A percentile compares a stretch with the other conserved stretches of the same genome.
Conservation (phyloP, 306 rosid genomes). For the Corylus heterophylla region DNA sequence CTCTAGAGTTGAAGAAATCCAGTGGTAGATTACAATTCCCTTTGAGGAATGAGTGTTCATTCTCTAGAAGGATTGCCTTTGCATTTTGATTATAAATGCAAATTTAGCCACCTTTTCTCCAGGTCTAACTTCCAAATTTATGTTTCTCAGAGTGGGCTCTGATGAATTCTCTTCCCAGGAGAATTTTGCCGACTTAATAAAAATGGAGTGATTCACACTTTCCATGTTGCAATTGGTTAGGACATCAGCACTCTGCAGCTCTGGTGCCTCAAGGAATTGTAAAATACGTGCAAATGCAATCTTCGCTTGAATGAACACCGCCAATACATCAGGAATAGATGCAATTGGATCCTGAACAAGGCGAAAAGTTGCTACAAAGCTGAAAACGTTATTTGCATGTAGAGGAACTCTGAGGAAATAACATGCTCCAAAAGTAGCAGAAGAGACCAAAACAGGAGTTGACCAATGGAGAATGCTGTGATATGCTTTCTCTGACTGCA, state of each 20-base stretch:
- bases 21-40: background rate
- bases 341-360: constrained; percentile 75
- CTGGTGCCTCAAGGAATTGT: constrained; percentile 66
- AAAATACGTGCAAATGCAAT: constrained; percentile 63
- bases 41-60: background rate
- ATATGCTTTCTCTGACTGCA: constrained; percentile 48
- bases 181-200: constrained; percentile 52
- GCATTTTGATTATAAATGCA: too few species aligned
- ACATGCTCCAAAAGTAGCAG: constrained; percentile 69
- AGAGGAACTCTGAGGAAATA: constrained; percentile 62
- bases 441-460: constrained; percentile 63
- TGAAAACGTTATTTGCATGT: constrained; percentile 78
- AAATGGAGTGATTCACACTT: constrained; percentile 32
- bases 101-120: constrained; percentile 19
- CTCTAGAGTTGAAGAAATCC: too few species aligned
- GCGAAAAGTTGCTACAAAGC: constrained; percentile 69
- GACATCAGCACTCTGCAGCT: constrained; percentile 42
- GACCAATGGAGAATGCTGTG: constrained; percentile 57
- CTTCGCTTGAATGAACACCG: constrained; percentile 67
- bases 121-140: constrained; percentile 47
- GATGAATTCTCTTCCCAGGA: constrained; percentile 62
- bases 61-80: background rate
- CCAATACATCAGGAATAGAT: constrained; percentile 58
- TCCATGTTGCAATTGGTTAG: constrained; percentile 15
- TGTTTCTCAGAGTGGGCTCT: constrained; percentile 54